phyloP scores from a whole-genome alignment of 2,329 filamentous ascomycete genomes.

The Stylonectria norvegica region DNA sequence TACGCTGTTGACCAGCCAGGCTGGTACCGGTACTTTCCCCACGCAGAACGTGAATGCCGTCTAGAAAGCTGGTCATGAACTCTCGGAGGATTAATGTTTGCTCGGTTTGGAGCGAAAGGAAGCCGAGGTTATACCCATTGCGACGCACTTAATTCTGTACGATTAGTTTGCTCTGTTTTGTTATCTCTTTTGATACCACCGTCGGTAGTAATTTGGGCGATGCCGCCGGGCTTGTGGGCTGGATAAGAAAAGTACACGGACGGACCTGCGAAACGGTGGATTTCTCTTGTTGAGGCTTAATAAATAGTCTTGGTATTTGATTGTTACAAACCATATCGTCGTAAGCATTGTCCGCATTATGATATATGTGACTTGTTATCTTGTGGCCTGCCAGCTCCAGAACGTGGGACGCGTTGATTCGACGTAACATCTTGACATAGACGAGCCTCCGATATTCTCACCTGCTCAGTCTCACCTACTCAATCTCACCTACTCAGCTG shows the following conservation, averaged over 20 bases:
- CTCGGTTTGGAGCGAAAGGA: constrained; percentile 9
- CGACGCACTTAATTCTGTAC: constrained; percentile 12
- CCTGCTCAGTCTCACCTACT: no score
- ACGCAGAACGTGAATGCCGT: constrained; percentile 17
- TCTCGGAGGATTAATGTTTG: no score
- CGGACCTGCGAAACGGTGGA: not conserved
- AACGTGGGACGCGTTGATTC: no score
- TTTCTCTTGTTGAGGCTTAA: constrained; percentile 17
- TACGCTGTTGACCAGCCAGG: not conserved
- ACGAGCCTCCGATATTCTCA: no score
- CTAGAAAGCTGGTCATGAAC: constrained; percentile 6
- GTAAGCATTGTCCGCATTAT: no score
- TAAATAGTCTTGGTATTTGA: no score
- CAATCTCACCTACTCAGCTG: no score
- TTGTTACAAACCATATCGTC: no score
- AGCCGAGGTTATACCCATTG: constrained; percentile 25
- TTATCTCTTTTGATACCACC: constrained; percentile 13
- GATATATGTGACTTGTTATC: no score
- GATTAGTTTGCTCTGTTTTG: constrained; percentile 7
- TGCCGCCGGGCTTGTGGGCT: not conserved
- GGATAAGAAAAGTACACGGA: not conserved
- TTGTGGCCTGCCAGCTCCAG: no score
- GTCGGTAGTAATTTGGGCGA: constrained; percentile 2
- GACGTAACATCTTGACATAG: no score
- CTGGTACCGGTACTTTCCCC: not conserved